Evolutionary conservation across 2,329 filamentous ascomycete genomes (phyloP).

Genomic region (Mycosphaerelloides madeirae): DNA sequence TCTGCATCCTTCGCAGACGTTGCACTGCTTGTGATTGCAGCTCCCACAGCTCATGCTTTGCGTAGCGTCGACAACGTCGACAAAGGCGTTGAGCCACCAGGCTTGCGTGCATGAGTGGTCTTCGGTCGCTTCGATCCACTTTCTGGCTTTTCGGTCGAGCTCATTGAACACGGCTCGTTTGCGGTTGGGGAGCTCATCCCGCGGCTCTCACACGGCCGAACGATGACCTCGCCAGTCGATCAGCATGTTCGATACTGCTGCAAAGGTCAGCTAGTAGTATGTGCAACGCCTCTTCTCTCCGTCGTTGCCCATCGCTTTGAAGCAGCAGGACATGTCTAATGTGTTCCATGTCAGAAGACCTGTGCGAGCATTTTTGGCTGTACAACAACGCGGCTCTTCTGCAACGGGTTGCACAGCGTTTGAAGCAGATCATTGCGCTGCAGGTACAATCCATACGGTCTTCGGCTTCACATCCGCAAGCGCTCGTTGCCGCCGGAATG

Average conservation of each 20-base stretch:
- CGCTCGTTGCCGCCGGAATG: conserved; percentile 20
- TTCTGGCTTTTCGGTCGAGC: neutral
- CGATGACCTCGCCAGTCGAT: conserved; percentile 5
- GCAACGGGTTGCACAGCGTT: conserved; percentile 11
- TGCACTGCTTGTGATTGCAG: conserved; percentile 4
- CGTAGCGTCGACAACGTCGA: conserved; percentile 3
- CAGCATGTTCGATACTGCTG: too few relatives aligned
- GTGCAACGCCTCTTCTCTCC: too few relatives aligned
- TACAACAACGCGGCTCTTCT: too few relatives aligned
- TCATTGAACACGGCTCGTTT: conserved; percentile 6
- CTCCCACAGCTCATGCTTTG: conserved; percentile 8
- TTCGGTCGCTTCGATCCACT: conserved; percentile 2
- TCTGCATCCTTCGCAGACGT: conserved; percentile 1
- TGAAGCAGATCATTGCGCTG: conserved; percentile 15
- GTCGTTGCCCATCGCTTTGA: too few relatives aligned
- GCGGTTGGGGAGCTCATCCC: conserved; percentile 15
- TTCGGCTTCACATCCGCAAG: conserved; percentile 17
- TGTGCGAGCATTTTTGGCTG: too few relatives aligned
- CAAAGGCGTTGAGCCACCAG: conserved; percentile 17
- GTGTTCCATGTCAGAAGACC: too few relatives aligned
- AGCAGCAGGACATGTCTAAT: too few relatives aligned
- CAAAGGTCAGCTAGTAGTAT: too few relatives aligned
- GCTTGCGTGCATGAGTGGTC: conserved; percentile 10
- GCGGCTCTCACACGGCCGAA: conserved; percentile 16
- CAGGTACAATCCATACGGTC: conserved; percentile 19